A percentile compares a stretch with the other conserved stretches of the same genome.
These are phyloP conservation scores for Globomyces sp. DNA, from an alignment of 371 early-diverging fungal genomes.

Conservation along the genomic window DNA sequence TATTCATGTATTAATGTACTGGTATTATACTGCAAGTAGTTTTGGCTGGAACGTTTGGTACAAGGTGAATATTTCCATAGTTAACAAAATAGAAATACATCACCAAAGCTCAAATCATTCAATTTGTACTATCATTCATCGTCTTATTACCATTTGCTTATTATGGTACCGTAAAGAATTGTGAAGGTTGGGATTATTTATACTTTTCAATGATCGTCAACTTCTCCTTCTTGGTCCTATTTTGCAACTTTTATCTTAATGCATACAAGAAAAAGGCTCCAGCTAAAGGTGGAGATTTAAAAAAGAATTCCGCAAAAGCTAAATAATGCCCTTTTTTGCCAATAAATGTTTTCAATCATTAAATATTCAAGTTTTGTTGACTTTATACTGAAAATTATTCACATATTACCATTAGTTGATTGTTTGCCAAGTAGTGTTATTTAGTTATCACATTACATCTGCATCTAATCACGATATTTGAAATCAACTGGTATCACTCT, in stretches of 20 bases:
- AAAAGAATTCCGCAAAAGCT: neutral
- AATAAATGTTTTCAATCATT: no score
- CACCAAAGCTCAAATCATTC: slow-evolving; percentile 36
- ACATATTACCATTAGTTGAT: no score
- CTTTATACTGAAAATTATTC: no score
- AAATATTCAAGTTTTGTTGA: no score
- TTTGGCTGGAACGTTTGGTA: slow-evolving; percentile 37
- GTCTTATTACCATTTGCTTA: slow-evolving; percentile 28
- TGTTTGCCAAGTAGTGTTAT: no score
- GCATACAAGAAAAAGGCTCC: slow-evolving; percentile 19
- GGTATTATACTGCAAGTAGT: slow-evolving; percentile 30
- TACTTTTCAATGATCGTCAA: slow-evolving; percentile 29
- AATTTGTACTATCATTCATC: slow-evolving; percentile 30
- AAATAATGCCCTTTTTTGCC: no score
- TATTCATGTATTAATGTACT: slow-evolving; percentile 43
- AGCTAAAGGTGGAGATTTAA: neutral
- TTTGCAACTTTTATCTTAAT: slow-evolving; percentile 33
- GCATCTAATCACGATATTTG: no score
- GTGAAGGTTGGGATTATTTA: slow-evolving; percentile 24
- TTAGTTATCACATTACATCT: no score
- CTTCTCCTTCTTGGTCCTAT: slow-evolving; percentile 30
- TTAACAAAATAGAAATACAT: slow-evolving; percentile 25
- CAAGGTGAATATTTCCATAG: slow-evolving; percentile 23
- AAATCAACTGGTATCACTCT: no score
- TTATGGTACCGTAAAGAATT: slow-evolving; percentile 24